Conservation (phyloP, 768 basidiomycete species). For the Macrocybe gigantea region DNA sequence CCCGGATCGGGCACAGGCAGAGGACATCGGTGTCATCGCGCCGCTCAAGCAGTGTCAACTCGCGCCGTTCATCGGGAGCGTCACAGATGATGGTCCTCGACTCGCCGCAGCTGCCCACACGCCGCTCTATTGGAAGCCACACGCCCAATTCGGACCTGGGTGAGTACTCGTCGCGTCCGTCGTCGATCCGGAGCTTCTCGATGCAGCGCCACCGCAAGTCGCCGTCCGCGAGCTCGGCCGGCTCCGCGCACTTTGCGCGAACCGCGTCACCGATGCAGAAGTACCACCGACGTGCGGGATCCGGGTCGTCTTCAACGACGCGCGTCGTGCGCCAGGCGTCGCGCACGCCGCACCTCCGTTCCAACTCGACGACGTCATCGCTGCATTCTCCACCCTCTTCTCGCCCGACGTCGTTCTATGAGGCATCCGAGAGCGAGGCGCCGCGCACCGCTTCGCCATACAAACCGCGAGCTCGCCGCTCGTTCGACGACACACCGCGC, state of each 20-base stretch:
- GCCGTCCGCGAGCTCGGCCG: conserved; percentile 71
- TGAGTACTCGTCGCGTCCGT: conserved; percentile 73
- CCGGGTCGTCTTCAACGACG: conserved; percentile 64
- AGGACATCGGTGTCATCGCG: conserved; percentile 75
- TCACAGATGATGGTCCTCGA: conserved; percentile 53
- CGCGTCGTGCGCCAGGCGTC: conserved; percentile 62
- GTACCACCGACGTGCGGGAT: conserved; percentile 73
- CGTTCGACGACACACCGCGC: conserved; percentile 40
- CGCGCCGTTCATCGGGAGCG: conserved; percentile 56
- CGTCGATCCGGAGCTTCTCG: conserved; percentile 77
- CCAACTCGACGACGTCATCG: conserved; percentile 75
- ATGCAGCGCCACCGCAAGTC: conserved; percentile 68
- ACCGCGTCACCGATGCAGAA: conserved; percentile 76
- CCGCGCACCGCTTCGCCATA: conserved; percentile 63
- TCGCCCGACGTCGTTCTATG: conserved; percentile 73
- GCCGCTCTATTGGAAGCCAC: conserved; percentile 70
- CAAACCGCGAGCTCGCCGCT: conserved; percentile 42
- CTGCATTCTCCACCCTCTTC: conserved; percentile 72
- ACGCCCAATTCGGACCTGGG: conserved; percentile 87
- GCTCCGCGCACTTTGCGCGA: conserved; percentile 52
- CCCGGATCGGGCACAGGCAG: conserved; percentile 44
- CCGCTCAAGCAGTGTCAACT: conserved; percentile 89
- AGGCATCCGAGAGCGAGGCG: conserved; percentile 63
- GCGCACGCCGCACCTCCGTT: conserved; percentile 55
- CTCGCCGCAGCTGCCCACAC: conserved; percentile 54